Conservation (phyloP, 139 green algal species). For the Chlorella sorokiniana region DNA sequence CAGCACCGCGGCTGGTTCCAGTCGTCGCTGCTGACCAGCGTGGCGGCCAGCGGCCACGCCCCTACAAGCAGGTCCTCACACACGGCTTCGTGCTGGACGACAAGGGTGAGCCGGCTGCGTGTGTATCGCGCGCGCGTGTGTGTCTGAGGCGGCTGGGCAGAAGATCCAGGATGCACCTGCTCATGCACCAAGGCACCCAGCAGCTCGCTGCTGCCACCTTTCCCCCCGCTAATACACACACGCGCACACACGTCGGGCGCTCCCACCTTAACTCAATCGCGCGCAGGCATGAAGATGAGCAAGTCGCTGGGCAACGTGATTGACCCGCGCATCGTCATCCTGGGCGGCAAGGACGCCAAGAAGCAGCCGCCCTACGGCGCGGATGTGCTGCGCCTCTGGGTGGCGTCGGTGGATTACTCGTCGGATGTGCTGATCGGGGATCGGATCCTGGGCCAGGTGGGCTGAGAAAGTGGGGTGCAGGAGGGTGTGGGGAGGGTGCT, state of each 20-base stretch:
- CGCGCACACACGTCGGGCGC: neutral
- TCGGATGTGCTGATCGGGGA: conserved; percentile 88
- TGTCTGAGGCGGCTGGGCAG: no score
- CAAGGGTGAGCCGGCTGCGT: conserved; percentile 28
- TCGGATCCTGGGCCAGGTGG: conserved; percentile 86
- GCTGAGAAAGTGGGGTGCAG: no score
- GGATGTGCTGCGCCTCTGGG: conserved; percentile 97
- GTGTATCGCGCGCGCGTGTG: no score
- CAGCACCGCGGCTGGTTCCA: conserved; percentile 99
- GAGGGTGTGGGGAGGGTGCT: no score
- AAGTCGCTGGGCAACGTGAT: conserved; percentile 96
- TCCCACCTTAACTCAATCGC: neutral
- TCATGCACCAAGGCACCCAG: neutral
- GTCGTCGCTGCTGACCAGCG: conserved; percentile 90
- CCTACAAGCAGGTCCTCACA: conserved; percentile 92
- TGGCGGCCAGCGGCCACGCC: conserved; percentile 83
- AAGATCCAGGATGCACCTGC: neutral
- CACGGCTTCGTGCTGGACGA: conserved; percentile 78
- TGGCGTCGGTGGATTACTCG: conserved; percentile 93
- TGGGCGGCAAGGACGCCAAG: conserved; percentile 93
- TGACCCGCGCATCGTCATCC: conserved; percentile 89
- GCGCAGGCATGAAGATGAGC: conserved; percentile 87
- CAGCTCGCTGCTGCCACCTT: no score
- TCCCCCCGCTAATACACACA: neutral
- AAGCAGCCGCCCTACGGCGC: conserved; percentile 89